Conservation (phyloP, 2,329 filamentous ascomycete species). For the Penicillium sp. region DNA sequence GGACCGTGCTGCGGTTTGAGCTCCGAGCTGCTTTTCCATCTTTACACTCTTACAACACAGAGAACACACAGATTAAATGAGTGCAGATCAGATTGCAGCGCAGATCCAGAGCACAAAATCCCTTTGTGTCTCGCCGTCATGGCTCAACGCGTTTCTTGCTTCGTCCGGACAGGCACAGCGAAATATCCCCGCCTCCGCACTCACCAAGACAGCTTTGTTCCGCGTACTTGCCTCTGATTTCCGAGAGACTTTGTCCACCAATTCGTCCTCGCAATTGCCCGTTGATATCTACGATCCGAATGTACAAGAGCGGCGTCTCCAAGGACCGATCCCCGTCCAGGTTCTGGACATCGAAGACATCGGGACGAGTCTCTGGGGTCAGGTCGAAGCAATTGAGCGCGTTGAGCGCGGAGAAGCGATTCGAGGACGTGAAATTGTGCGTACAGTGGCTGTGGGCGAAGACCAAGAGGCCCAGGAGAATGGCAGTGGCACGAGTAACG, state of each 20-base stretch:
- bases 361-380: constrained; percentile 72
- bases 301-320: constrained; percentile 53
- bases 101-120: constrained; percentile 55
- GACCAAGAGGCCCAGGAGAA: constrained; percentile 36
- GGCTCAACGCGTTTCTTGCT: constrained; percentile 60
- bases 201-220: constrained; percentile 73
- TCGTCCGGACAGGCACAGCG: constrained; percentile 41
- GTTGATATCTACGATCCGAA: constrained; percentile 50
- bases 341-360: constrained; percentile 84
- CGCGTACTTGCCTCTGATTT: constrained; percentile 76
- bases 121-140: constrained; percentile 53
- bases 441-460: constrained; percentile 57
- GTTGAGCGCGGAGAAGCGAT: constrained; percentile 49
- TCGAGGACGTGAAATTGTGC: constrained; percentile 73
- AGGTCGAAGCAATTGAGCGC: constrained; percentile 66
- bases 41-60: background rate
- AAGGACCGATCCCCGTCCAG: constrained; percentile 66
- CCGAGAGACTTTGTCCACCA: constrained; percentile 54
- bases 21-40: constrained; percentile 10
- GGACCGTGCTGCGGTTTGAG: constrained; percentile 20
- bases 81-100: constrained; percentile 37
- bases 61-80: constrained; percentile 19
- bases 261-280: constrained; percentile 49
- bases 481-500: constrained; percentile 12
- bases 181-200: constrained; percentile 60